Conservation (phyloP, 2,329 filamentous ascomycete genomes). For the Phaeosphaeriaceae sp. region DNA sequence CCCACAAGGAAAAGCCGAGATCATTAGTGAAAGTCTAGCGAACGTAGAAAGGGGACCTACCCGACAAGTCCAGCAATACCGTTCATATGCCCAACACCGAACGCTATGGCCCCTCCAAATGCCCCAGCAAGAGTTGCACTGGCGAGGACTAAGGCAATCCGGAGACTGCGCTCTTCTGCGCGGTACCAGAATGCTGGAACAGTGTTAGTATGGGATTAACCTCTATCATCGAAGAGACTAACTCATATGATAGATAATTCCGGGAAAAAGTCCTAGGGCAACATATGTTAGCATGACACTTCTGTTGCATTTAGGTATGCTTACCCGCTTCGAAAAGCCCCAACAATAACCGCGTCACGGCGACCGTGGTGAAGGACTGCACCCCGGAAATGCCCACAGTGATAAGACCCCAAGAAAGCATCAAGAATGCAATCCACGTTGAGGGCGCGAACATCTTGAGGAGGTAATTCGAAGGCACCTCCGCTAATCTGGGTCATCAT, state of each 20-base stretch:
- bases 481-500: conserved; percentile 49
- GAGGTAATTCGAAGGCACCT: conserved; percentile 64
- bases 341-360: conserved; percentile 51
- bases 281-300: background rate
- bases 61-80: conserved; percentile 42
- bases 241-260: background rate
- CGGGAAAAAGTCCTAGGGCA: background rate
- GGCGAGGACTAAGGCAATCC: conserved; percentile 62
- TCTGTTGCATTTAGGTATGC: background rate
- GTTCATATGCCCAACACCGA: conserved; percentile 53
- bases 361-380: conserved; percentile 48
- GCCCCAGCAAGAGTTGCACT: conserved; percentile 63
- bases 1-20: too few relatives aligned
- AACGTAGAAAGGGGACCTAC: too few relatives aligned
- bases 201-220: background rate
- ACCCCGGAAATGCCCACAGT: conserved; percentile 54
- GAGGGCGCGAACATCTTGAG: conserved; percentile 63
- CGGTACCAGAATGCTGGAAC: conserved; percentile 58
- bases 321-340: conserved; percentile 18
- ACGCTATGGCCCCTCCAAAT: conserved; percentile 63
- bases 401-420: conserved; percentile 52
- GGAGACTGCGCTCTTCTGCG: conserved; percentile 62
- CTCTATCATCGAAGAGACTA: background rate
- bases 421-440: conserved; percentile 48
- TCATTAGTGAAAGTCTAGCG: too few relatives aligned